A percentile compares a stretch with the other conserved stretches of the same genome.
Evolutionary conservation across 768 basidiomycete species (phyloP).

Genomic region (Hemileccinum rubropunctum): DNA sequence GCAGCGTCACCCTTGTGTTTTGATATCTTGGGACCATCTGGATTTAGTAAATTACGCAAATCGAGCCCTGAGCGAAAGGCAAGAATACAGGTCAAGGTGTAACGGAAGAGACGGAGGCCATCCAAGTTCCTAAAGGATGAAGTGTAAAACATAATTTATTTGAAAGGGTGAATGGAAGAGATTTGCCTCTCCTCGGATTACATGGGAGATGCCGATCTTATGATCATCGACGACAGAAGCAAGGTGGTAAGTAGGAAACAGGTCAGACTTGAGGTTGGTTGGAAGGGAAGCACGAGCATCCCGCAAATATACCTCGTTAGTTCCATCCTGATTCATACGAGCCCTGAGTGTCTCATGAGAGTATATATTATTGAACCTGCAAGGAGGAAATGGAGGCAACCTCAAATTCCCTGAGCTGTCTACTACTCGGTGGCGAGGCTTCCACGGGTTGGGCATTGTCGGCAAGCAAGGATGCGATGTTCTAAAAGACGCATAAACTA

Average conservation of each 20-base stretch:
- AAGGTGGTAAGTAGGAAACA: slow-evolving; percentile 96
- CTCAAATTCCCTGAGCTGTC: slow-evolving; percentile 55
- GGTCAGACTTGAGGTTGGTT: slow-evolving; percentile 91
- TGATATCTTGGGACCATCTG: slow-evolving; percentile 91
- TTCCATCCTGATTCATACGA: slow-evolving; percentile 61
- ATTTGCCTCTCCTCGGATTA: slow-evolving; percentile 86
- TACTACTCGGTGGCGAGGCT: slow-evolving; percentile 34
- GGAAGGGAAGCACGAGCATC: slow-evolving; percentile 77
- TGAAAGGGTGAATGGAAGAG: not conserved
- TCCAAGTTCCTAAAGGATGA: slow-evolving; percentile 63
- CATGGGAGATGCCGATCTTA: slow-evolving; percentile 94
- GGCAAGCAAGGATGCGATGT: slow-evolving; percentile 47
- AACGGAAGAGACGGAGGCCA: slow-evolving; percentile 94
- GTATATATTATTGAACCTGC: slow-evolving; percentile 47
- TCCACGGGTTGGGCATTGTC: slow-evolving; percentile 37
- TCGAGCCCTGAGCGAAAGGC: slow-evolving; percentile 62
- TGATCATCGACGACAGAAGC: slow-evolving; percentile 95
- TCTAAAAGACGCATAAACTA: slow-evolving; percentile 35
- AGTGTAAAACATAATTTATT: not conserved
- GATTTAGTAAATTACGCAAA: slow-evolving; percentile 94
- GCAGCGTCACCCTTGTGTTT: slow-evolving; percentile 88
- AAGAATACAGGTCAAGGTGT: slow-evolving; percentile 86
- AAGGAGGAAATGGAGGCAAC: slow-evolving; percentile 70
- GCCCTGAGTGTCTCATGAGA: slow-evolving; percentile 53
- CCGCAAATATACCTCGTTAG: slow-evolving; percentile 54